phyloP scores from a whole-genome alignment of 1,139 yeast genomes.

The Saccharomycopsis crataegensis region DNA sequence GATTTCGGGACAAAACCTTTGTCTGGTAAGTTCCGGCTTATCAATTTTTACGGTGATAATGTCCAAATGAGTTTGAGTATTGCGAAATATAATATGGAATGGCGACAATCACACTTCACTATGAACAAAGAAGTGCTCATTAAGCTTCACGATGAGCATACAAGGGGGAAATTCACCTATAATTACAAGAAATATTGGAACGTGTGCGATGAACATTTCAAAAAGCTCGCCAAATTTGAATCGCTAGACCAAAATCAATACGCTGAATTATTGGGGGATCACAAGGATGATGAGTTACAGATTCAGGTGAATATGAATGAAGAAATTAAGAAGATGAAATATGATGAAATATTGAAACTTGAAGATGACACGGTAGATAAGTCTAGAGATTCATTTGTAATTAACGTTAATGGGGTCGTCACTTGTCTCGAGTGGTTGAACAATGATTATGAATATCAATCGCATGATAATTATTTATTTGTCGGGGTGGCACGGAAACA shows the following conservation, averaged over 20 bases:
- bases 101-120: background rate
- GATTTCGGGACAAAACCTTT: background rate
- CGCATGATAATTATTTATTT: conserved; percentile 2
- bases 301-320: no score
- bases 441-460: background rate
- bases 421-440: conserved; percentile 10
- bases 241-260: no score
- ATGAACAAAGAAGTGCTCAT: background rate
- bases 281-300: no score
- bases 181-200: background rate
- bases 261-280: no score
- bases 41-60: conserved; percentile 4
- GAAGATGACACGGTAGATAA: background rate
- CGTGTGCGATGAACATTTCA: background rate
- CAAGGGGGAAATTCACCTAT: background rate
- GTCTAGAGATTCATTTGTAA: background rate
- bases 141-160: conserved; percentile 1
- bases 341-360: background rate
- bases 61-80: background rate
- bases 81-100: conserved; percentile 2
- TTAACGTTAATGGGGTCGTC: conserved; percentile 8
- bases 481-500: background rate
- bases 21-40: background rate
- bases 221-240: background rate
- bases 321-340: background rate